phyloP scores from a whole-genome alignment of 768 basidiomycete genomes.

The Pholiota molesta region DNA sequence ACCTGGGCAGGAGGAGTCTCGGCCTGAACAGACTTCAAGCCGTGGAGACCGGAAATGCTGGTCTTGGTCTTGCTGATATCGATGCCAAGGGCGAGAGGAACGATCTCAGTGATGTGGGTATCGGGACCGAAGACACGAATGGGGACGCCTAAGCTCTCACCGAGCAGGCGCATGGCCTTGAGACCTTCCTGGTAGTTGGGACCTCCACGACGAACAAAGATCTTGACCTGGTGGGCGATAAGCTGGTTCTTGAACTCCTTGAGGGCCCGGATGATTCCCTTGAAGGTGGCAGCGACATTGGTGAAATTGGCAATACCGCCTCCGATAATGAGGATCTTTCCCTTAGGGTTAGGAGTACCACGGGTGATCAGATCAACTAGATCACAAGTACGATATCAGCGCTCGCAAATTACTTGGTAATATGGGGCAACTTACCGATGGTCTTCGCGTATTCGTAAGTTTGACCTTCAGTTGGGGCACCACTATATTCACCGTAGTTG shows the following conservation, averaged over 20 bases:
- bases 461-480: slow-evolving; percentile 96
- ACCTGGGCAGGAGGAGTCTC: slow-evolving; percentile 43
- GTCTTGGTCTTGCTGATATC: slow-evolving; percentile 51
- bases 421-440: slow-evolving; percentile 61
- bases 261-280: slow-evolving; percentile 97
- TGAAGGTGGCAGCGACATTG: slow-evolving; percentile 99
- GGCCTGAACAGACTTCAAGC: slow-evolving; percentile 38
- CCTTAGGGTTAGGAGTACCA: slow-evolving; percentile 77
- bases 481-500: slow-evolving; percentile 99
- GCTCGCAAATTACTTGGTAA: neutral
- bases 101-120: slow-evolving; percentile 98
- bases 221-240: slow-evolving; percentile 84
- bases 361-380: slow-evolving; percentile 93
- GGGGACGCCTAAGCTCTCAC: slow-evolving; percentile 95
- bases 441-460: slow-evolving; percentile 99
- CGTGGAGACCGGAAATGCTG: slow-evolving; percentile 27
- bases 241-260: slow-evolving; percentile 90
- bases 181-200: slow-evolving; percentile 99
- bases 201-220: slow-evolving; percentile 97
- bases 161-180: slow-evolving; percentile 97
- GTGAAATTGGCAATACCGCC: slow-evolving; percentile 99
- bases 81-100: slow-evolving; percentile 95
- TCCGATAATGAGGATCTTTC: slow-evolving; percentile 99
- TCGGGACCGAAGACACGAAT: slow-evolving; percentile 98
- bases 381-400: neutral